phyloP scores from a whole-genome alignment of 331 rosid genomes.

The Rosa hybrid region DNA sequence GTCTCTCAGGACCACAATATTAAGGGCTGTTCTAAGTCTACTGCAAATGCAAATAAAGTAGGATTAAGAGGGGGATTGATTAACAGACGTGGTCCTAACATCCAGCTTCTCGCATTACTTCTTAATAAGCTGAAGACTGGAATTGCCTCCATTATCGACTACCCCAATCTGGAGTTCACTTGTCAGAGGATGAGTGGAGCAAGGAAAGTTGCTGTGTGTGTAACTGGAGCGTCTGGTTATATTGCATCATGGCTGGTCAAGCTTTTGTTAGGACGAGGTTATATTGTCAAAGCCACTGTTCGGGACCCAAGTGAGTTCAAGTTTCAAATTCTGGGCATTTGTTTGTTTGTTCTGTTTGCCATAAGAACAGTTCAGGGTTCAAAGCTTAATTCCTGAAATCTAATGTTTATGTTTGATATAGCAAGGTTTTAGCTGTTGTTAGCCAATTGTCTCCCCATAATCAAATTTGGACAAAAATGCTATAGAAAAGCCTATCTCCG shows the following conservation, averaged over 20 bases:
- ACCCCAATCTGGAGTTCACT: no score
- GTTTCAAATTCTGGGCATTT: not conserved
- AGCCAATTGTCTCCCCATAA: not conserved
- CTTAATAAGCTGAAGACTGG: no score
- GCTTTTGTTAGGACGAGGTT: slow-evolving; percentile 20
- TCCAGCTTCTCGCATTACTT: no score
- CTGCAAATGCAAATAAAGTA: no score
- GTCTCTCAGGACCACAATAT: no score
- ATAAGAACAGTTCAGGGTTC: not conserved
- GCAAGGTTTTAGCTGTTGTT: not conserved
- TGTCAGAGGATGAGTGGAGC: slow-evolving; percentile 1
- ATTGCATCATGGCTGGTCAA: slow-evolving; percentile 35
- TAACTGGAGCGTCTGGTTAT: slow-evolving; percentile 31
- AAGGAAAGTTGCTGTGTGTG: slow-evolving; percentile 25
- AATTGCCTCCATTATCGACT: no score
- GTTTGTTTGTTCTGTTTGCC: not conserved
- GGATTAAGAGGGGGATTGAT: no score
- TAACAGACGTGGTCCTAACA: no score
- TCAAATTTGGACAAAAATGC: no score
- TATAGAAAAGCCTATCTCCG: no score
- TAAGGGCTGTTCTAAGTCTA: no score
- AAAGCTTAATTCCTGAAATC: not conserved
- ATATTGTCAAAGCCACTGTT: slow-evolving; percentile 29
- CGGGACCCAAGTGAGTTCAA: slow-evolving; percentile 23
- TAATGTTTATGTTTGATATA: not conserved